phyloP scores from a whole-genome alignment of 1,284 basidiomycete genomes.

The Rhodotorula sp. region DNA sequence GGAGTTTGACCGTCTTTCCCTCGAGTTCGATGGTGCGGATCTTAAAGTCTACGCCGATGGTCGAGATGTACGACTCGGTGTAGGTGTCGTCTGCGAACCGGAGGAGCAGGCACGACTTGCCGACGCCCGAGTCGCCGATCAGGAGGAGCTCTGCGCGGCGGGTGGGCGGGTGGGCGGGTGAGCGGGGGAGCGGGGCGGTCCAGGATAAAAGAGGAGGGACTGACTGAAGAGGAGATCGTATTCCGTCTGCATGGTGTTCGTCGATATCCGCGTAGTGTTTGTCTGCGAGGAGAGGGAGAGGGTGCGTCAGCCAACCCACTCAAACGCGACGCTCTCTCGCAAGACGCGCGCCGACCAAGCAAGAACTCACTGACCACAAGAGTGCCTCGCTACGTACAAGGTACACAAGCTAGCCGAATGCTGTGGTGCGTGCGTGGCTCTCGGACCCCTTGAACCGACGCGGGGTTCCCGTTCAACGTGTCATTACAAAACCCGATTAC shows the following conservation, averaged over 20 bases:
- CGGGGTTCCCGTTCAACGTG: no score
- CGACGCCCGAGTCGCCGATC: slow-evolving; percentile 84
- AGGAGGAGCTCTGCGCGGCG: slow-evolving; percentile 58
- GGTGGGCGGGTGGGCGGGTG: background rate
- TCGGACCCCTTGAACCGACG: no score
- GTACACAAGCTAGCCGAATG: background rate
- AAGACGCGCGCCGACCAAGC: background rate
- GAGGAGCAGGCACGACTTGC: slow-evolving; percentile 63
- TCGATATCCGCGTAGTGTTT: no score
- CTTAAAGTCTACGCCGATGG: slow-evolving; percentile 84
- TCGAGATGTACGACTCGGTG: slow-evolving; percentile 54
- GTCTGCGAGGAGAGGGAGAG: background rate
- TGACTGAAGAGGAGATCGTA: slow-evolving; percentile 91
- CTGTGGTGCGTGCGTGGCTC: background rate
- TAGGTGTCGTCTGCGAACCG: slow-evolving; percentile 55
- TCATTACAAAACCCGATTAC: background rate
- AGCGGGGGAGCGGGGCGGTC: background rate
- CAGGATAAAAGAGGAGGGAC: background rate
- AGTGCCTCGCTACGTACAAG: background rate
- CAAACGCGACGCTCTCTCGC: no score
- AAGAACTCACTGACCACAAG: background rate
- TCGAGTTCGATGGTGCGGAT: slow-evolving; percentile 99
- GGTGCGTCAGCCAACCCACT: background rate
- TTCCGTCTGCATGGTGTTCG: slow-evolving; percentile 58
- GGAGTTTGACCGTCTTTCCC: slow-evolving; percentile 98